A percentile compares a stretch with the other conserved stretches of the same genome.
These are phyloP conservation scores for Pezicula carpinea DNA, from an alignment of 2,329 filamentous ascomycete genomes.

Conservation along the genomic window DNA sequence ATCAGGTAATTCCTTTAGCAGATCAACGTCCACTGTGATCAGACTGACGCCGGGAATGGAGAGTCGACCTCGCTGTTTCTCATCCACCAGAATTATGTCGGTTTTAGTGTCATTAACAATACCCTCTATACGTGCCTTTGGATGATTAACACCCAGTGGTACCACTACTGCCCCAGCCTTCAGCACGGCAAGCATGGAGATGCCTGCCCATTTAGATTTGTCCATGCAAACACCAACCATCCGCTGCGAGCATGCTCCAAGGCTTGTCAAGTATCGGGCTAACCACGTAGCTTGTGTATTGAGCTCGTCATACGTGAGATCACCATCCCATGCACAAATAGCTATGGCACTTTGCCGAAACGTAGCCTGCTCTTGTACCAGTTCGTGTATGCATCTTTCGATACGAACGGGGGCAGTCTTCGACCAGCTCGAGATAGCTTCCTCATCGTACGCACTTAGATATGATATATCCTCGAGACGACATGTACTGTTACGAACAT, in stretches of 20 bases:
- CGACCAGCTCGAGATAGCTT: background rate
- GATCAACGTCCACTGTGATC: background rate
- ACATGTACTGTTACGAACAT: background rate
- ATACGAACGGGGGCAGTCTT: background rate
- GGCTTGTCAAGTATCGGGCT: slow-evolving; percentile 2
- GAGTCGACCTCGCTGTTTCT: background rate
- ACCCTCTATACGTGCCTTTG: background rate
- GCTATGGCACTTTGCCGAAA: background rate
- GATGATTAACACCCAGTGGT: background rate
- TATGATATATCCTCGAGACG: background rate
- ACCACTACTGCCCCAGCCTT: slow-evolving; percentile 1
- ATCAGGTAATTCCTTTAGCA: background rate
- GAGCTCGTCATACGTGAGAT: background rate
- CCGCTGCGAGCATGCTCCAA: background rate
- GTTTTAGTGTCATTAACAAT: background rate
- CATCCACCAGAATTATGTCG: slow-evolving; percentile 1
- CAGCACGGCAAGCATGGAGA: slow-evolving; percentile 1
- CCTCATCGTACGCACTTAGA: slow-evolving; percentile 1
- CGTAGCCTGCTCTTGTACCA: background rate
- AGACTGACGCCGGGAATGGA: background rate
- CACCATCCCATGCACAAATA: slow-evolving; percentile 2
- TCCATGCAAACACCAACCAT: slow-evolving; percentile 3
- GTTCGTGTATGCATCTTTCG: slow-evolving; percentile 1
- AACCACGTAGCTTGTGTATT: background rate
- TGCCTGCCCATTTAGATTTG: background rate